These are phyloP conservation scores for Torulaspora delbrueckii DNA, from an alignment of 805 yeast species.

Conservation along the genomic window DNA sequence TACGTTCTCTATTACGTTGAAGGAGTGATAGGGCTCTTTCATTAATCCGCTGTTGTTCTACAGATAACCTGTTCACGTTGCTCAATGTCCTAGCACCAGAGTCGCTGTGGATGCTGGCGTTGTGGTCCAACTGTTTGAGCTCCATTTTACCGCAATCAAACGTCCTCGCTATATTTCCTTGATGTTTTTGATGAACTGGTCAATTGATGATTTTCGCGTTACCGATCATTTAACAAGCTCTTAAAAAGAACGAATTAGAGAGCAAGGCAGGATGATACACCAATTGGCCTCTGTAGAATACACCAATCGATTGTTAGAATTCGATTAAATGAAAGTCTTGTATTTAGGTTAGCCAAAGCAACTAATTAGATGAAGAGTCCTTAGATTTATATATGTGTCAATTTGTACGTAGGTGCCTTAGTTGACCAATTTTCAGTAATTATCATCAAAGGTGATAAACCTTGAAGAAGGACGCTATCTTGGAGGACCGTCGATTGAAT, in stretches of 20 bases:
- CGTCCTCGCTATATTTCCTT: background rate
- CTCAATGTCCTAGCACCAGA: slow-evolving; percentile 19
- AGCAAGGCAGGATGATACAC: background rate
- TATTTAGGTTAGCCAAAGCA: background rate
- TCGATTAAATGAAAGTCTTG: background rate
- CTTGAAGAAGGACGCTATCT: background rate
- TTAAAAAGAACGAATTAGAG: background rate
- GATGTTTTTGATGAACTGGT: background rate
- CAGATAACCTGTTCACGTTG: slow-evolving; percentile 17
- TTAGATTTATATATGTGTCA: background rate
- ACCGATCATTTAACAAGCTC: slow-evolving; percentile 1
- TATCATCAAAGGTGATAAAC: background rate
- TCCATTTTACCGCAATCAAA: slow-evolving; percentile 1
- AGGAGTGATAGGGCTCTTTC: slow-evolving; percentile 29
- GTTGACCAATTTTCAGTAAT: background rate
- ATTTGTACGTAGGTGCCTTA: background rate
- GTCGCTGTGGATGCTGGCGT: slow-evolving; percentile 15
- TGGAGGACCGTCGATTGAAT: background rate
- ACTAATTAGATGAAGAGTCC: background rate
- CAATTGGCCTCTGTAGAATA: no score
- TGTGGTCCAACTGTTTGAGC: slow-evolving; percentile 7
- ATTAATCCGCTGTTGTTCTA: slow-evolving; percentile 27
- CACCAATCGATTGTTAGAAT: background rate
- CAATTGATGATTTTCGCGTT: slow-evolving; percentile 11
- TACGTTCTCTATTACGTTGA: slow-evolving; percentile 31